Base-by-base conservation (phyloP, 208 protist species). In the Crithidia thermophila region DNA sequence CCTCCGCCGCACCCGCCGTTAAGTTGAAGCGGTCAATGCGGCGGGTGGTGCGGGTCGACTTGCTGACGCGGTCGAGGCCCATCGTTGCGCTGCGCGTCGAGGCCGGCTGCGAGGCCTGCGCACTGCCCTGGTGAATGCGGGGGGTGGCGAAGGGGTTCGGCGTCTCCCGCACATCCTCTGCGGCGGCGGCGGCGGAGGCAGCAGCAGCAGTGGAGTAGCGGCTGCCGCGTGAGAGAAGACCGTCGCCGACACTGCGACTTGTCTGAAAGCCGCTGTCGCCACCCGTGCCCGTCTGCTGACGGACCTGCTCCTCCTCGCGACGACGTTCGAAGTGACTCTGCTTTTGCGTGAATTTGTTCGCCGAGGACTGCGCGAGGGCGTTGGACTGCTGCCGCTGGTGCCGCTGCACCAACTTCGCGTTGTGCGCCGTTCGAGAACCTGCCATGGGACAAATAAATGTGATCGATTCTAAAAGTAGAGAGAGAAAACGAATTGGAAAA, bases 321-420 rank as follows among this genome's bases (percentile, higher is more conserved):
- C 84, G 80, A 0, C 81, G 82, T 57, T 88, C 87, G 56, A 93
- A 95, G 57, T 79, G 82, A 47, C 85, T 92, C 53, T 95, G 90
- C 61, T 86, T 84, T 25, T 82, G 53, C n/a, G 76, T 84, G 50
- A 95, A 95, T 39, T 79, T 81, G 58, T 79, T 79, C 1, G 76
- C 65, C 13, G 71, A 66, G 10, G 81, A 40, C 52, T 82, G 79
- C n/a, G 85, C 83, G 25, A 71, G 72, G 14, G 23, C 56, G 45
- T 46, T 47, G 11, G 77, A 67, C 51, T 85, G 64, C 55, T 65
- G 71, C 30, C 68, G 61, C 67, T 92, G 78, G 51, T 84, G 73
- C 39, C 60, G 47, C 61, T 83, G 74, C 53, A 84, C 59, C 36
- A 88, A 45, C 55, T 81, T 82, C n/a, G 80, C 73, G 62, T 91